These are phyloP conservation scores for Mortierella hygrophila DNA, from an alignment of 192 early-diverging fungal genomes.

Conservation along the genomic window DNA sequence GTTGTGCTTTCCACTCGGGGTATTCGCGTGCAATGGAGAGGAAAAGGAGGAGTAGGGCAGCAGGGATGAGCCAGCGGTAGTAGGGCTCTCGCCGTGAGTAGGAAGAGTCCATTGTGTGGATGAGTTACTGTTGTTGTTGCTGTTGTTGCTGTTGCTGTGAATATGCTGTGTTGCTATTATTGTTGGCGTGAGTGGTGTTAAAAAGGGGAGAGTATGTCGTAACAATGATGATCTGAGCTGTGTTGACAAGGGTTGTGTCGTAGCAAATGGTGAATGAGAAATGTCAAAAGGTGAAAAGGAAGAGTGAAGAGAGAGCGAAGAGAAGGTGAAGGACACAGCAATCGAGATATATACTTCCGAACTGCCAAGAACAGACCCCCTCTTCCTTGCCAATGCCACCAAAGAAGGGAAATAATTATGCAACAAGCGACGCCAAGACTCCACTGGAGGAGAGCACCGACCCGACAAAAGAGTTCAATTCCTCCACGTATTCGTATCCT, in stretches of 20 bases:
- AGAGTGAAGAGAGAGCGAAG: not conserved
- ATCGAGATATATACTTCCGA: too few relatives aligned
- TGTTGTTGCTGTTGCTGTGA: not conserved
- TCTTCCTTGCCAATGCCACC: too few relatives aligned
- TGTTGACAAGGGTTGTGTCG: not conserved
- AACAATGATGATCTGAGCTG: not conserved
- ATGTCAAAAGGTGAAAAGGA: not conserved
- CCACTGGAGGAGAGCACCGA: too few relatives aligned
- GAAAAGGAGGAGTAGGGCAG: constrained; percentile 13
- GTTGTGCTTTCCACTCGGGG: constrained; percentile 31
- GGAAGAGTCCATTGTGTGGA: not conserved
- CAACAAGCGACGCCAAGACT: too few relatives aligned
- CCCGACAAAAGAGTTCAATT: too few relatives aligned
- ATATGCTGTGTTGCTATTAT: too few relatives aligned
- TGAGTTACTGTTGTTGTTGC: not conserved
- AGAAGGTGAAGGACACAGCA: not conserved
- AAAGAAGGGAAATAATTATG: too few relatives aligned
- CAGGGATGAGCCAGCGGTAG: not conserved
- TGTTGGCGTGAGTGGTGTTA: not conserved
- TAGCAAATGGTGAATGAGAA: not conserved
- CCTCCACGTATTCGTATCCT: too few relatives aligned
- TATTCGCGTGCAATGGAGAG: constrained; percentile 45
- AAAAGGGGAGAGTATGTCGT: not conserved
- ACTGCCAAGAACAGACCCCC: too few relatives aligned
- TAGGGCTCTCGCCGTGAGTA: not conserved